phyloP scores from a whole-genome alignment of 306 rosid species.

The Castanospermum australe region DNA sequence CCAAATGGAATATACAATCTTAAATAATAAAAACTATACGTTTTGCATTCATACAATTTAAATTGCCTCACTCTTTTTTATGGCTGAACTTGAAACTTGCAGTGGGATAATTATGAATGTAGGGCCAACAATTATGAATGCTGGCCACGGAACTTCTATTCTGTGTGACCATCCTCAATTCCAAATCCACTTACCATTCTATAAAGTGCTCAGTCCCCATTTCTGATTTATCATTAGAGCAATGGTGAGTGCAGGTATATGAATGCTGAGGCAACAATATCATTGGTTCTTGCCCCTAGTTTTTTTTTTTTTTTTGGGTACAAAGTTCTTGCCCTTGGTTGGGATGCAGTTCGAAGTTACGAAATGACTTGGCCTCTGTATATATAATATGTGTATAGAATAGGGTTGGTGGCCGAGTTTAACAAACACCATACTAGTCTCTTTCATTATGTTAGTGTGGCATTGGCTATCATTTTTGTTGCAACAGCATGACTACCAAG shows the following conservation, averaged over 20 bases:
- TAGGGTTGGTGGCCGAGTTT: neutral
- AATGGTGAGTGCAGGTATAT: conserved; percentile 20
- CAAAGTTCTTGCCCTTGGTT: neutral
- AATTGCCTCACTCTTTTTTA: neutral
- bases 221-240: conserved; percentile 19
- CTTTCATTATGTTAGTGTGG: conserved; percentile 19
- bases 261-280: conserved; percentile 1
- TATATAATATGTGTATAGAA: neutral
- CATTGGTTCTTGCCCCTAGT: neutral
- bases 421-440: neutral
- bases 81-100: neutral
- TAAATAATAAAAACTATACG: neutral
- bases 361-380: neutral
- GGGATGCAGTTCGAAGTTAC: neutral
- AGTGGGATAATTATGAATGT: conserved; percentile 24
- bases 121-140: conserved; percentile 40
- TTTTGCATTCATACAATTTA: neutral
- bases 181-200: neutral
- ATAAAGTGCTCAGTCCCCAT: conserved; percentile 11
- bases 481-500: conserved; percentile 28
- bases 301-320: too few relatives aligned
- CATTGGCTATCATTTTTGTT: conserved; percentile 24
- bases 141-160: conserved; percentile 11
- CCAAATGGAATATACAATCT: neutral
- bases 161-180: conserved; percentile 13